Conservation (phyloP, 257 asterid species). For the Plantago ovata region DNA sequence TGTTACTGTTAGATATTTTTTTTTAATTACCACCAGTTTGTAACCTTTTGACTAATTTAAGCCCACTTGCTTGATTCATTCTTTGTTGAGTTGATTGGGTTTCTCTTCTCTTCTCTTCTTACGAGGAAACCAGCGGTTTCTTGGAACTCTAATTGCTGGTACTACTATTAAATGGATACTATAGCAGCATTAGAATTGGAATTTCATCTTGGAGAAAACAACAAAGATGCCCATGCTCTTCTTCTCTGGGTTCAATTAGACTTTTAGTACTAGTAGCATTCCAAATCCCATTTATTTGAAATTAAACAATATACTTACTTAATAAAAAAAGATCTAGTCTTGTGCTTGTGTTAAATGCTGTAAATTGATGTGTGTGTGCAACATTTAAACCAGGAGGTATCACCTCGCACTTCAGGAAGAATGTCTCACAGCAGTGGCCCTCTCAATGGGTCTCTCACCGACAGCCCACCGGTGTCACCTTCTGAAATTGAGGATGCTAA, state of each 20-base stretch:
- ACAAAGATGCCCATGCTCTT: neutral
- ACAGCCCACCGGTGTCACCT: slow-evolving; percentile 96
- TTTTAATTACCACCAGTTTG: no score
- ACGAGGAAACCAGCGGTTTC: neutral
- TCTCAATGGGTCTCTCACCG: slow-evolving; percentile 78
- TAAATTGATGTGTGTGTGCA: slow-evolving; percentile 1
- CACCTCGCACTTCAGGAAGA: slow-evolving; percentile 97
- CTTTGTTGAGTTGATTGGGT: neutral
- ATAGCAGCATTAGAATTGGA: no score
- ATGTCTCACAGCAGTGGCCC: slow-evolving; percentile 98
- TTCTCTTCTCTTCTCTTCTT: no score
- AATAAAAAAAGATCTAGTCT: no score
- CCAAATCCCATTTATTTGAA: no score
- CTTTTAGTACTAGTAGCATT: no score
- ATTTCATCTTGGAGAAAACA: no score
- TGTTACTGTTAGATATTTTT: neutral
- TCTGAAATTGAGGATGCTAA: slow-evolving; percentile 74
- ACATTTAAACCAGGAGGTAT: slow-evolving; percentile 82
- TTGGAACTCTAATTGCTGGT: no score
- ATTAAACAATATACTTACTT: no score
- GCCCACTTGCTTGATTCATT: neutral
- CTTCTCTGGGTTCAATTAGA: neutral
- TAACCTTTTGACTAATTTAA: neutral
- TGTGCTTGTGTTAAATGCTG: no score
- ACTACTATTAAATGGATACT: no score